Conservation (phyloP, 139 green algal genomes). For the Coccomyxa sp. region DNA sequence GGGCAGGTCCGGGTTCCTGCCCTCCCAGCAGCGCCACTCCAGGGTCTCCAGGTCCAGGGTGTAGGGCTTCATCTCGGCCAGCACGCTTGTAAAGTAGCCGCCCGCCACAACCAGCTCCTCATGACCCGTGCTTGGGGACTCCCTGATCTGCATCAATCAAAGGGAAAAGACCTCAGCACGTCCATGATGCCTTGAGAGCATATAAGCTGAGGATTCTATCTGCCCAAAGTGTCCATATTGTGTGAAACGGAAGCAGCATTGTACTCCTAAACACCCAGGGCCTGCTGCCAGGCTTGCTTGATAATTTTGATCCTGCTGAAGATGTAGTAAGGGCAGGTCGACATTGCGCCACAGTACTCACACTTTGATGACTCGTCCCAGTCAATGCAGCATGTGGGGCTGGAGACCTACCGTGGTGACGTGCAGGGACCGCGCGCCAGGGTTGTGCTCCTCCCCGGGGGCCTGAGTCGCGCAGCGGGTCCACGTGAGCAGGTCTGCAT, state of each 20-base stretch:
- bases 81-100: slow-evolving; percentile 8
- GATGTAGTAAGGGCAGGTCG: too few relatives aligned
- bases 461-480: background rate
- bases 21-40: slow-evolving; percentile 3
- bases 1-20: background rate
- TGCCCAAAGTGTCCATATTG: background rate
- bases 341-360: too few relatives aligned
- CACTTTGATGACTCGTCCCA: too few relatives aligned
- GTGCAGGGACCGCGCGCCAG: slow-evolving; percentile 15
- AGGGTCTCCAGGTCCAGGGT: slow-evolving; percentile 22
- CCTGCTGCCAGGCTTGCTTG: too few relatives aligned
- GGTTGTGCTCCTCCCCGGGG: background rate
- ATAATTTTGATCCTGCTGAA: too few relatives aligned
- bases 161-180: background rate
- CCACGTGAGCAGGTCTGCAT: slow-evolving; percentile 14
- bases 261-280: background rate
- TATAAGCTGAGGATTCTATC: background rate
- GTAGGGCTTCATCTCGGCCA: slow-evolving; percentile 13
- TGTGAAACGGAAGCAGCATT: background rate
- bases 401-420: slow-evolving; percentile 13
- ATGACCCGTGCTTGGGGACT: slow-evolving; percentile 4
- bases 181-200: background rate
- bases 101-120: slow-evolving; percentile 24
- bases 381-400: too few relatives aligned
- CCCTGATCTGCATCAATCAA: slow-evolving; percentile 1